Evolutionary conservation across 177 flowering plant species (phyloP), one percentile per base, ranked within the genome.

Genomic region (Tripterygium wilfordii): DNA sequence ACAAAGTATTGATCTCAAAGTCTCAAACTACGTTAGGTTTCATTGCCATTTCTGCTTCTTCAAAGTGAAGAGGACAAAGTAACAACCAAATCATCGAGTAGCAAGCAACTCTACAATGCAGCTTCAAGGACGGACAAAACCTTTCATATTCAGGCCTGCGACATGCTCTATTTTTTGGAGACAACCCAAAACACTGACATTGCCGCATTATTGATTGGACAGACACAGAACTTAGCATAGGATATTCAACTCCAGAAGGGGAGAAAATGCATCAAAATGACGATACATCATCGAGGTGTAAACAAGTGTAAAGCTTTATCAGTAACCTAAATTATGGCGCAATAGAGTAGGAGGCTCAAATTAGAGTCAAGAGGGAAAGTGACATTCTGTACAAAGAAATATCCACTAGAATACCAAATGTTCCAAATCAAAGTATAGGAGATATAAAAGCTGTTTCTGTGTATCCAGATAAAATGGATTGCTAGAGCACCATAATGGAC

Each of bases 91-190:
- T 51, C 75, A 0, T 76, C 66, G 2, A 87, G n/a, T n/a, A n/a
- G 95, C 79, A 58, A 74, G 44, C 41, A 60, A 4, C 58, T 92
- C 4, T 51, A 63, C 26, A 75, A 83, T 6, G 41, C 62, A 0
- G 89, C 96, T 0, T 46, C 77, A 1, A 74, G 92, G 57, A 0
- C 54, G 0, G 96, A 86, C 71, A 94, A 94, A 79, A 75, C 78
- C 6, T 56, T 94, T 20, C 76, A 56, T 89, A 94, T 42, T 82
- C 82, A 0, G 92, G 75, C 5, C 89, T 94, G 99, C 89, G 99
- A 91, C 99, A 94, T 29, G 72, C 84, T 2, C 57, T 94, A 17
- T 70, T 78, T 3, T 78, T 73, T 10, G 99, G 99, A 94, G 62
- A 56, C 81, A 1, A 41, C 45, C 1, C 77, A 83, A 23, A 89